Evolutionary conservation across 495 filamentous ascomycete species (phyloP).

Genomic region (Penicillium coffeae): DNA sequence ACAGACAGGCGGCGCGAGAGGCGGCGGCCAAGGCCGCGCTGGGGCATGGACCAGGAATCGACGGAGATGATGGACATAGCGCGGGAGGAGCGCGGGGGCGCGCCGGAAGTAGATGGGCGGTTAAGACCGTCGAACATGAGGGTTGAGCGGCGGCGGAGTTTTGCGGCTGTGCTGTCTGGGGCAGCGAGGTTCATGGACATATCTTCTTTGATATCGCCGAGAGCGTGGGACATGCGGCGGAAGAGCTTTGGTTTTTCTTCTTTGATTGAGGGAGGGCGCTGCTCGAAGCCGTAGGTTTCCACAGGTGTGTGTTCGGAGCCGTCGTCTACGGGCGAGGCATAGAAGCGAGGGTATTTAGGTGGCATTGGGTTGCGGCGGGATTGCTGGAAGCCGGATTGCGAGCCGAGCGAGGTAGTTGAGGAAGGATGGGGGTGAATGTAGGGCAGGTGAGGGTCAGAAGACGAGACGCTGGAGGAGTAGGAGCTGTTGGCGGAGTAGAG

Average conservation of each 20-base stretch:
- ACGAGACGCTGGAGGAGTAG: constrained; percentile 27
- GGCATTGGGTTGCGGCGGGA: constrained; percentile 21
- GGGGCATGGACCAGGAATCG: constrained; percentile 18
- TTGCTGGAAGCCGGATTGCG: constrained; percentile 20
- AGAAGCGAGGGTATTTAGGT: constrained; percentile 36
- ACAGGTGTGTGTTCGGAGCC: constrained; percentile 33
- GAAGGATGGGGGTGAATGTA: constrained; percentile 22
- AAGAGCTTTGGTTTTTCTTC: constrained; percentile 31
- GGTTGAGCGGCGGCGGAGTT: constrained; percentile 33
- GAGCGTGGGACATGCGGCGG: constrained; percentile 37
- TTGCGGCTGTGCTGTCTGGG: constrained; percentile 23
- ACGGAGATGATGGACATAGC: constrained; percentile 30
- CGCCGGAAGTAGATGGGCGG: constrained; percentile 14
- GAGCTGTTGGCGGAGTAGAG: constrained; percentile 23
- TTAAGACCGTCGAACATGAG: constrained; percentile 19
- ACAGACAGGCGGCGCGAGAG: constrained; percentile 24
- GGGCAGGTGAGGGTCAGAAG: constrained; percentile 28
- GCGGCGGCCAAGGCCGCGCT: constrained; percentile 24
- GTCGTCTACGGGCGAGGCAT: constrained; percentile 36
- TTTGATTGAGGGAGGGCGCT: constrained; percentile 35
- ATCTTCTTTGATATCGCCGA: constrained; percentile 42
- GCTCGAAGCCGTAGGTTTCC: constrained; percentile 36
- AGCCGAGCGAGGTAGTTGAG: constrained; percentile 26
- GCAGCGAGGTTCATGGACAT: constrained; percentile 27
- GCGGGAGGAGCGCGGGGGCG: constrained; percentile 17